Evolutionary conservation across 176 grass and related monocot genomes (phyloP), one percentile per base, ranked within the genome.

Genomic region (Metroxylon sagu): DNA sequence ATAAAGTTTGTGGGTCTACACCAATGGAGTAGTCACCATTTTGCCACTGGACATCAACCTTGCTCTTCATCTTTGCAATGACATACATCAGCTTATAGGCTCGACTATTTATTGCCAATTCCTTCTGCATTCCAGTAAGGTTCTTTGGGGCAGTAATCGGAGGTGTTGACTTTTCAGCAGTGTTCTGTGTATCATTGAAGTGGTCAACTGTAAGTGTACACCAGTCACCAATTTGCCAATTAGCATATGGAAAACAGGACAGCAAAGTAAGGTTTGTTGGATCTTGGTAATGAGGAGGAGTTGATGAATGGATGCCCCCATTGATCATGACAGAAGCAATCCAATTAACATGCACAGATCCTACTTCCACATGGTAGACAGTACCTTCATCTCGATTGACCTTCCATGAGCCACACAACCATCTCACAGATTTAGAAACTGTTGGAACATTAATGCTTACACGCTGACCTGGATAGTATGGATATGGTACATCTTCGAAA

Each of bases 161-260:
- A 49, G 62, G 68, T 62, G 55, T 62, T 65, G 74, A 60, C n/a
- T 77, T 64, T 6, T 15, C 66, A 74, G 69, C 60, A 74, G 65
- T 61, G 57, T 35, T 50, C 70, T 66, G 75, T 1, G 72, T 52
- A 49, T 52, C 65, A 82, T 35, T 67, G 59, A 29, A 17, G 0
- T 21, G 26, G 29, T 58, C 66, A 59, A 62, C 62, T 59, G 72
- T 78, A 65, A 98, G 70, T 53, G 79, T 88, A 74, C 93, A 98
- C 87, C 84, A 89, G 62, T 98, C 93, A 78, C 93, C 88, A 31
- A 98, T 69, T 69, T 98, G 93, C 93, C 93, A 98, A 70, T 92
- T 92, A 59, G 81, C 79, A 57, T 92, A 72, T 74, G 79, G 73
- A 65, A 92, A 89, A 70, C 73, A 89, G 29, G 87, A 81, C 53